A percentile compares a stretch with the other conserved stretches of the same genome.
phyloP scores from a whole-genome alignment of 805 yeast genomes.

The Suhomyces canberraensis region DNA sequence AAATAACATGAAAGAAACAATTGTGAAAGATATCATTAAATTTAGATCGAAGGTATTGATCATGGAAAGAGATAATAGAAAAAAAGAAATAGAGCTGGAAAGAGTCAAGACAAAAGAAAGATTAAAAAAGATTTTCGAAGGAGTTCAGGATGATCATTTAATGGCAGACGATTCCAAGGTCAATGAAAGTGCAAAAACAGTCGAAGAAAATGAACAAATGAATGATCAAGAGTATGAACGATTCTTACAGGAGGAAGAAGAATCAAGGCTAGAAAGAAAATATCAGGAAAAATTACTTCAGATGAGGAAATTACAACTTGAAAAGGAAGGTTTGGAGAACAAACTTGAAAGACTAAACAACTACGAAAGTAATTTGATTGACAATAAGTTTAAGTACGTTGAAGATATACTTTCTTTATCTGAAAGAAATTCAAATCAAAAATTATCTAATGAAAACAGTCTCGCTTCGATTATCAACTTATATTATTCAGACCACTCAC shows the following conservation, averaged over 20 bases:
- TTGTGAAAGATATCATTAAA: constrained; percentile 50
- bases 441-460: background rate
- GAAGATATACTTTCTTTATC: constrained; percentile 28
- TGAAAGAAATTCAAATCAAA: constrained; percentile 13
- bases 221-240: constrained; percentile 20
- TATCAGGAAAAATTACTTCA: constrained; percentile 15
- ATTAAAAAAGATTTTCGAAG: constrained; percentile 44
- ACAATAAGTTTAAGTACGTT: constrained; percentile 31
- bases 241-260: constrained; percentile 19
- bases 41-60: constrained; percentile 55
- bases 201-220: constrained; percentile 14
- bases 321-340: constrained; percentile 18
- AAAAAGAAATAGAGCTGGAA: constrained; percentile 46
- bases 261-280: constrained; percentile 19
- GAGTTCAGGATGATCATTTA: constrained; percentile 12
- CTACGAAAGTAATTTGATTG: constrained; percentile 40
- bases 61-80: constrained; percentile 50
- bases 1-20: constrained; percentile 47
- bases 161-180: background rate
- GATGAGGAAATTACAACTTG: constrained; percentile 15
- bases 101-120: constrained; percentile 46
- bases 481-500: constrained; percentile 42
- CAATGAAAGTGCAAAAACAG: too few relatives aligned
- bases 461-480: background rate
- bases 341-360: constrained; percentile 18